Conservation (phyloP, 495 filamentous ascomycete species). For the Pseudomonodictys pantanalensis region DNA sequence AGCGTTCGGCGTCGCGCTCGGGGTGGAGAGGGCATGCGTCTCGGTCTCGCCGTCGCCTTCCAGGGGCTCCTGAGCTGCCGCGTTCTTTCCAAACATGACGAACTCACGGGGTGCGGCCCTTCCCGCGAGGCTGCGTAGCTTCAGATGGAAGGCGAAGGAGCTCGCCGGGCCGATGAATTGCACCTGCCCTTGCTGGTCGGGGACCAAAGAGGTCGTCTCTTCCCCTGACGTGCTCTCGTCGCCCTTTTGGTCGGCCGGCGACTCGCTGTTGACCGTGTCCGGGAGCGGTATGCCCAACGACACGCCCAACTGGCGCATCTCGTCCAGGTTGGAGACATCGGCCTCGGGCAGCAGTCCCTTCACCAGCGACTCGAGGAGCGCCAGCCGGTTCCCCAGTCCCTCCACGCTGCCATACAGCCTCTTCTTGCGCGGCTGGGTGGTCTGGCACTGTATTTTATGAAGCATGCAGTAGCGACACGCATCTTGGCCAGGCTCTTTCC, state of each 20-base stretch:
- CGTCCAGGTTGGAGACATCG: conserved; percentile 42
- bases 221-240: conserved; percentile 15
- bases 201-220: conserved; percentile 33
- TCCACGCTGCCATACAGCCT: conserved; percentile 54
- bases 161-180: conserved; percentile 46
- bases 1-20: conserved; percentile 16
- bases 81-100: conserved; percentile 35
- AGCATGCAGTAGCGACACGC: conserved; percentile 45
- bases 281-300: conserved; percentile 40
- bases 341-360: conserved; percentile 47
- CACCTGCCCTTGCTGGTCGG: conserved; percentile 40
- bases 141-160: conserved; percentile 38
- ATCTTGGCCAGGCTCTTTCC: conserved; percentile 37
- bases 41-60: conserved; percentile 18
- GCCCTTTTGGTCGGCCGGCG: neutral
- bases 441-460: conserved; percentile 46
- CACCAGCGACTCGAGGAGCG: conserved; percentile 48
- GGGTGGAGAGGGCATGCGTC: conserved; percentile 14
- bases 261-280: neutral
- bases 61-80: conserved; percentile 24
- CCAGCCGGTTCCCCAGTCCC: conserved; percentile 46
- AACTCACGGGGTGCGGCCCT: conserved; percentile 22
- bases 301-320: conserved; percentile 39
- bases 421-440: conserved; percentile 49
- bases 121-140: conserved; percentile 37